Base-by-base conservation (phyloP, 1,284 basidiomycete genomes). In the Malassezia sp. region DNA sequence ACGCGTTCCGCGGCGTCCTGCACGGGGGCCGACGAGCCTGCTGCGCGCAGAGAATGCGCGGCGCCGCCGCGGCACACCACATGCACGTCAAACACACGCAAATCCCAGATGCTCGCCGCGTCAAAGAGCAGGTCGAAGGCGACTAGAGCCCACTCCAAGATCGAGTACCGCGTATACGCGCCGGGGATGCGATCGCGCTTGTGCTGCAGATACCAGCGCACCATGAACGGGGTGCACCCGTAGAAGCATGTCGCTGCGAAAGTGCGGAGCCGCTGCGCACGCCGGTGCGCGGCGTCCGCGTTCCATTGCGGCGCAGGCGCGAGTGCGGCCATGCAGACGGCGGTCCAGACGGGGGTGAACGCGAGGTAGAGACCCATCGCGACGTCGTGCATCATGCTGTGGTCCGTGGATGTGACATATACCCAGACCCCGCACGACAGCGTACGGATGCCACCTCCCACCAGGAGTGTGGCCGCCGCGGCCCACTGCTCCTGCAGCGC, bases 391-490 rank as follows among this genome's bases (percentile, higher is more conserved):
- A 78, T 75, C 61, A 84, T 81, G 58, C 84, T 83, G 67, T 84
- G 77, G 61, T 88, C 85, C 28, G 72, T 79, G 4, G 82, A 73
- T 1, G 89, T 91, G 60, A 93, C 80, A 63, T 82, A 93, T 35
- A 91, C 85, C 87, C 87, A 95, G 21, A 87, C 87, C 21, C 83
- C 86, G 57, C 88, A 93, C 5, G 80, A 78, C 18, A 93, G 70
- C 0, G 88, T 90, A 52, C 88, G 76, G 21, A 84, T 65, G 12
- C 87, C 55, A 0, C 88, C 87, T 23, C 76, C 74, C 10, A 79
- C 56, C 27, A 82, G 76, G 29, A 88, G 73, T 24, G 53, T 38
- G 5, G 28, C 12, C 14, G 57, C 50, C 32, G 54, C 50, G 14
- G 26, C 15, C 1, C 62, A 58, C 17, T 32, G 30, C 38, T 33